Evolutionary conservation across 495 filamentous ascomycete species (phyloP).

Genomic region (Penicillium flavigenum): DNA sequence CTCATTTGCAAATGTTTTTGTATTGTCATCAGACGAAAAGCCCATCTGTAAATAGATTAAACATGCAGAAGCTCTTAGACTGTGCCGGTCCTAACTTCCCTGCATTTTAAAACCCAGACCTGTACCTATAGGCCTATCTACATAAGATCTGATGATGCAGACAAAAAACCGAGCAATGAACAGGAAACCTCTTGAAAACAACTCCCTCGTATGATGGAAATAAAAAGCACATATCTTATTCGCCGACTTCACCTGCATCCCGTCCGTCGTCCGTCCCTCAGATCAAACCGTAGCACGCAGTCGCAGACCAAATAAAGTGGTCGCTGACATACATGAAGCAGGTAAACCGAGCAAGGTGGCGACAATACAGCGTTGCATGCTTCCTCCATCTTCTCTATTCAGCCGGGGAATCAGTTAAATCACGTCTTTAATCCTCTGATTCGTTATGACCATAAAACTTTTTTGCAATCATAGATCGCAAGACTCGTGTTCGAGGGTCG

Average conservation of each 20-base stretch:
- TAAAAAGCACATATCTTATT: slow-evolving; percentile 28
- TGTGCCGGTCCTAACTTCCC: slow-evolving; percentile 9
- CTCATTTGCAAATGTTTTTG: not conserved
- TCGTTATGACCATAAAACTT: slow-evolving; percentile 40
- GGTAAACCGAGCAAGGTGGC: slow-evolving; percentile 14
- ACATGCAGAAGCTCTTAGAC: slow-evolving; percentile 12
- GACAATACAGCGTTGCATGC: slow-evolving; percentile 20
- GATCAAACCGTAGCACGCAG: slow-evolving; percentile 10
- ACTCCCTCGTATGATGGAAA: slow-evolving; percentile 42
- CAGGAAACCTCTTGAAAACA: slow-evolving; percentile 35
- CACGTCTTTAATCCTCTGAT: slow-evolving; percentile 34
- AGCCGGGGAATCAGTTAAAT: slow-evolving; percentile 36
- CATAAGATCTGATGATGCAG: slow-evolving; percentile 34
- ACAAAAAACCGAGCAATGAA: slow-evolving; percentile 23
- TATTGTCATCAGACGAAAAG: not conserved
- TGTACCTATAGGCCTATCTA: slow-evolving; percentile 31
- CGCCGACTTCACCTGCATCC: slow-evolving; percentile 28
- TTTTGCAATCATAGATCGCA: slow-evolving; percentile 26
- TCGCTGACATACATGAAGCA: slow-evolving; percentile 14
- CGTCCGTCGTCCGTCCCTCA: slow-evolving; percentile 24
- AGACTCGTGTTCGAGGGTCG: slow-evolving; percentile 20
- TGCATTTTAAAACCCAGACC: slow-evolving; percentile 21
- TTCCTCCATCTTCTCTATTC: slow-evolving; percentile 24
- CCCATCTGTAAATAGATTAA: not conserved
- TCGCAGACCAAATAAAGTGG: slow-evolving; percentile 3